Evolutionary conservation across 106 monocot genomes (phyloP).

Genomic region (Allium cepa): DNA sequence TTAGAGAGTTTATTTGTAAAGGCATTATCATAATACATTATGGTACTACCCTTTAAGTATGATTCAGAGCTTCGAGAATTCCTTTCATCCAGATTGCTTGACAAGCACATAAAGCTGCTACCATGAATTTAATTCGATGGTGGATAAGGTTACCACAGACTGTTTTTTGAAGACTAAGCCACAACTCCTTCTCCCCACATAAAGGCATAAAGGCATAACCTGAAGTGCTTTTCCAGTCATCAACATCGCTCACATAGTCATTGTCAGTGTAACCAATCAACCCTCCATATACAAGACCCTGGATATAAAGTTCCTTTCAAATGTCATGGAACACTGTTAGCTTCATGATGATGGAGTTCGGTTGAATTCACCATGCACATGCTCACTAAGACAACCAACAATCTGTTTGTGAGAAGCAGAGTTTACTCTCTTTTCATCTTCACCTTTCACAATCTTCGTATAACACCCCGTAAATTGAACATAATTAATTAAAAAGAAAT

Average conservation of each 20-base stretch:
- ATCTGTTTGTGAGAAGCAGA: too few species aligned
- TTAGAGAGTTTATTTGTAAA: background rate
- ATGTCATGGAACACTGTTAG: background rate
- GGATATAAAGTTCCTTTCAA: background rate
- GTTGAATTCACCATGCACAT: too few species aligned
- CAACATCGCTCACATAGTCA: background rate
- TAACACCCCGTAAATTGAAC: too few species aligned
- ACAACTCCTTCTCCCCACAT: background rate
- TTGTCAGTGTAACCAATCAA: background rate
- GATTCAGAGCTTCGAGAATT: background rate
- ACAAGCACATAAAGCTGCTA: background rate
- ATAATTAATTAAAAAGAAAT: too few species aligned
- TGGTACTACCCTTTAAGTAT: background rate
- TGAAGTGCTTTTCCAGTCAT: background rate
- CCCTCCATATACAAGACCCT: background rate
- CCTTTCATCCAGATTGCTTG: background rate
- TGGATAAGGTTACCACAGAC: slow-evolving; percentile 1
- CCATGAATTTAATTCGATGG: slow-evolving; percentile 5
- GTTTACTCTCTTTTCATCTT: too few species aligned
- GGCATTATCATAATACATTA: background rate
- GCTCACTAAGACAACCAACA: too few species aligned
- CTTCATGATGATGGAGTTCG: background rate
- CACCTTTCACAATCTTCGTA: too few species aligned
- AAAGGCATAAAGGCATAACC: background rate
- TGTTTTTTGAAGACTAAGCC: slow-evolving; percentile 12